Evolutionary conservation across 148 eudicot genomes (phyloP).

Genomic region (Euryodendron excelsum): DNA sequence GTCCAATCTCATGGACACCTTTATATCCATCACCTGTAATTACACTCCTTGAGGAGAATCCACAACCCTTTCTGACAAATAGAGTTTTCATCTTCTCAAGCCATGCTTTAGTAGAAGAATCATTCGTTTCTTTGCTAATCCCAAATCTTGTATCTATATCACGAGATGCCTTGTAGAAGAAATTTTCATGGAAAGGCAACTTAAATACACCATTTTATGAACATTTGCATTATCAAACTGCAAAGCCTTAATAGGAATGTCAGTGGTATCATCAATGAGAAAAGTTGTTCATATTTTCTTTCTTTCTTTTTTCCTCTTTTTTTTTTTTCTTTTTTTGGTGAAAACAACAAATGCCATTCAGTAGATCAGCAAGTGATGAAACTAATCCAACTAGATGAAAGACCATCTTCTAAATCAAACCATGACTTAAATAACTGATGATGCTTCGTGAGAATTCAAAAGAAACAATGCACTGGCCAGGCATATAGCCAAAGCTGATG

Average conservation of each 20-base stretch:
- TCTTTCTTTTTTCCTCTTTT: too few relatives aligned
- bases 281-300: background rate
- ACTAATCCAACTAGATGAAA: background rate
- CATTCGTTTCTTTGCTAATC: slow-evolving; percentile 42
- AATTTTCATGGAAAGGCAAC: slow-evolving; percentile 3
- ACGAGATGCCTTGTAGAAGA: slow-evolving; percentile 62
- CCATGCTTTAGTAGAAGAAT: slow-evolving; percentile 87
- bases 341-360: background rate
- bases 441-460: background rate
- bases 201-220: background rate
- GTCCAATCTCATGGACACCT: slow-evolving; percentile 78
- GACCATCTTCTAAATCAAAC: background rate
- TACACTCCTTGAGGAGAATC: slow-evolving; percentile 92
- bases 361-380: too few relatives aligned
- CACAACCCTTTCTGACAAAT: slow-evolving; percentile 90
- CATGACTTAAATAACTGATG: too few relatives aligned
- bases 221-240: background rate
- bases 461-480: slow-evolving; percentile 2
- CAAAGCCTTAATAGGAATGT: background rate
- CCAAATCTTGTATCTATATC: slow-evolving; percentile 68
- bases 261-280: too few relatives aligned
- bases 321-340: too few relatives aligned
- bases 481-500: background rate
- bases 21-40: slow-evolving; percentile 88
- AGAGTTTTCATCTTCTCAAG: slow-evolving; percentile 91